Conservation (phyloP, 345 rosid genomes). For the Pistacia vera region DNA sequence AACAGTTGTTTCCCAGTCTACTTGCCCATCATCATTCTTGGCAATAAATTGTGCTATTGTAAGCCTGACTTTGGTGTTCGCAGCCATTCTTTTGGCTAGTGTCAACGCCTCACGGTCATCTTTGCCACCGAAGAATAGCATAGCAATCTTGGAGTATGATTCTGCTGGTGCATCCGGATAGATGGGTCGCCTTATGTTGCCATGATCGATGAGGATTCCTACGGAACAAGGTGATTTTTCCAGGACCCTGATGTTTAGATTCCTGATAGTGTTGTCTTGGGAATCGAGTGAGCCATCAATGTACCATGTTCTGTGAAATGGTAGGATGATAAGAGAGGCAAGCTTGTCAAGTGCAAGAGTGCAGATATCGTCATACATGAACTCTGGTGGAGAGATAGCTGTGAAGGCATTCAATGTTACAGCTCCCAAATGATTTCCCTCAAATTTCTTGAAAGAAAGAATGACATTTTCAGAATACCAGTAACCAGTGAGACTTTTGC, state of each 20-base stretch:
- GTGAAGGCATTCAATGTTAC: conserved; percentile 24
- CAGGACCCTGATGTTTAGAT: conserved; percentile 15
- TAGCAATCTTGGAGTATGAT: background rate
- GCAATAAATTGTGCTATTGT: conserved; percentile 18
- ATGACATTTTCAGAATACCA: conserved; percentile 29
- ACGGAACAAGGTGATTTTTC: conserved; percentile 42
- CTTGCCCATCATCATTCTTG: background rate
- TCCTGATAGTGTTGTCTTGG: conserved; percentile 7
- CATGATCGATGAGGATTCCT: conserved; percentile 31
- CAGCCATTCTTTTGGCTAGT: conserved; percentile 20
- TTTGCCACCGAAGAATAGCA: conserved; percentile 36
- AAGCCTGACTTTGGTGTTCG: background rate
- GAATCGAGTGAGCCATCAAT: conserved; percentile 27
- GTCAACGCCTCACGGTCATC: conserved; percentile 43
- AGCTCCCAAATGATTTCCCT: conserved; percentile 9
- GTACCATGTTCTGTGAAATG: conserved; percentile 39
- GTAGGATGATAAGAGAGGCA: conserved; percentile 29
- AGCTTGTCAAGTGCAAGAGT: conserved; percentile 28
- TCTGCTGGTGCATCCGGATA: too few species aligned
- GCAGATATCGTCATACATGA: conserved; percentile 39
- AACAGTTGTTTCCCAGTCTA: conserved; percentile 17
- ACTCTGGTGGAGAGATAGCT: conserved; percentile 24
- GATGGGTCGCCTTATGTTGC: background rate
- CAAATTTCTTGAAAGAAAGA: conserved; percentile 27
- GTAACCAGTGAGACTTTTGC: background rate